Evolutionary conservation across 495 filamentous ascomycete species (phyloP).

Genomic region (Cercophora sp.): DNA sequence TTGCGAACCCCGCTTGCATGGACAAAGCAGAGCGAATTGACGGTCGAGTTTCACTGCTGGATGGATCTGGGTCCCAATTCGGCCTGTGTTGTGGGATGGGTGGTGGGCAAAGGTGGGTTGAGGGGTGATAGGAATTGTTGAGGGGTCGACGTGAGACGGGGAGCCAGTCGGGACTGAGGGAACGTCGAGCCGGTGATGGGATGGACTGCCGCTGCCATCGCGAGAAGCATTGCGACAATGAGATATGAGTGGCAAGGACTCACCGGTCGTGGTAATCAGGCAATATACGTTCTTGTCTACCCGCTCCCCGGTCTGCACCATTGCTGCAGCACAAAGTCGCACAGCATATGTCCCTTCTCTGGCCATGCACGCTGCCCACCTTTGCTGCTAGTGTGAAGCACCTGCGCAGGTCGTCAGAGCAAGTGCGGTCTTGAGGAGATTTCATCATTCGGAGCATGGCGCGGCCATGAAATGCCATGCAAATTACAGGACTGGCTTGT

Average conservation of each 20-base stretch:
- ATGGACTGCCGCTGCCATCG: slow-evolving; percentile 4
- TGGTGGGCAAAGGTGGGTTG: background rate
- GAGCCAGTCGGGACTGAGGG: slow-evolving; percentile 12
- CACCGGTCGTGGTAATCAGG: slow-evolving; percentile 17
- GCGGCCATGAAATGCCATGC: no score
- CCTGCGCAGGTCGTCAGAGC: no score
- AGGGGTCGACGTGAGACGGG: no score
- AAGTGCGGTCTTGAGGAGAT: no score
- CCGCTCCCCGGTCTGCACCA: slow-evolving; percentile 18
- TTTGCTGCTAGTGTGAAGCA: no score
- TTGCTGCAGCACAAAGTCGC: slow-evolving; percentile 18
- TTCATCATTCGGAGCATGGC: no score
- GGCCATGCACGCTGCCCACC: no score
- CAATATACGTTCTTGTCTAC: slow-evolving; percentile 15
- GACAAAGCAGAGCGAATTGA: background rate
- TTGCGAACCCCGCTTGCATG: slow-evolving; percentile 7
- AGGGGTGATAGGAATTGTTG: background rate
- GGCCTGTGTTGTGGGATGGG: no score
- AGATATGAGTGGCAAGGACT: slow-evolving; percentile 8
- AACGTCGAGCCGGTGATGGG: slow-evolving; percentile 10
- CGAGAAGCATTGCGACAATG: background rate
- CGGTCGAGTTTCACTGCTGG: background rate
- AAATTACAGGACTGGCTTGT: no score
- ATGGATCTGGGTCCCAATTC: slow-evolving; percentile 2
- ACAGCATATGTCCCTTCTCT: slow-evolving; percentile 26